A percentile compares a stretch with the other conserved stretches of the same genome.
Conservation (phyloP, 2,329 filamentous ascomycete genomes). For the Neofusicoccum ribis region DNA sequence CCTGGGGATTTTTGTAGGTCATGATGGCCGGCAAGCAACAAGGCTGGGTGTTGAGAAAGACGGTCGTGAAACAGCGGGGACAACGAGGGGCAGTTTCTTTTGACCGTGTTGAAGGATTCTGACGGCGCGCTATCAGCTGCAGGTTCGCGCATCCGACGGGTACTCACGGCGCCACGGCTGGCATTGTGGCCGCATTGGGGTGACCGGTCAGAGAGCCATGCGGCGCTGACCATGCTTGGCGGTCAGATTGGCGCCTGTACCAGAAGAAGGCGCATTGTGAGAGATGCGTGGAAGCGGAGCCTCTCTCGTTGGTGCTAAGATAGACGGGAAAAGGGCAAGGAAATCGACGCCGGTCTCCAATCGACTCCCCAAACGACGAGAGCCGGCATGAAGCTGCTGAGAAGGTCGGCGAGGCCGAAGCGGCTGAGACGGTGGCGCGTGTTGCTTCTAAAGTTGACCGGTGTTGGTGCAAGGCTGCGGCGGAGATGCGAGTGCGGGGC, state of each 20-base stretch:
- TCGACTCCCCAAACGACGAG: too few species aligned
- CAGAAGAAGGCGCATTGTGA: background rate
- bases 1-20: too few species aligned
- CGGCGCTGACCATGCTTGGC: constrained; percentile 3
- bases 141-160: background rate
- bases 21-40: background rate
- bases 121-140: background rate
- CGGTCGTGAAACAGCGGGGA: background rate
- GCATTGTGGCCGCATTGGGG: background rate
- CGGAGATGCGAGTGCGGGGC: background rate
- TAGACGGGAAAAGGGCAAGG: background rate
- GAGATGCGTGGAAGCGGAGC: too few species aligned
- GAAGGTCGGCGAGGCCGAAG: too few species aligned
- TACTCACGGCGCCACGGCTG: background rate
- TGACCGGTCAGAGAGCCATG: background rate
- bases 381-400: too few species aligned
- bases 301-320: too few species aligned
- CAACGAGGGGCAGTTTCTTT: background rate
- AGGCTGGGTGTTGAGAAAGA: background rate
- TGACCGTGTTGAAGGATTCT: background rate
- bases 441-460: background rate
- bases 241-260: background rate
- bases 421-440: background rate
- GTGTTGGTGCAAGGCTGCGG: background rate
- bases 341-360: too few species aligned